Evolutionary conservation across 208 protist genomes (phyloP).

Genomic region (Trichomonas gallinae): DNA sequence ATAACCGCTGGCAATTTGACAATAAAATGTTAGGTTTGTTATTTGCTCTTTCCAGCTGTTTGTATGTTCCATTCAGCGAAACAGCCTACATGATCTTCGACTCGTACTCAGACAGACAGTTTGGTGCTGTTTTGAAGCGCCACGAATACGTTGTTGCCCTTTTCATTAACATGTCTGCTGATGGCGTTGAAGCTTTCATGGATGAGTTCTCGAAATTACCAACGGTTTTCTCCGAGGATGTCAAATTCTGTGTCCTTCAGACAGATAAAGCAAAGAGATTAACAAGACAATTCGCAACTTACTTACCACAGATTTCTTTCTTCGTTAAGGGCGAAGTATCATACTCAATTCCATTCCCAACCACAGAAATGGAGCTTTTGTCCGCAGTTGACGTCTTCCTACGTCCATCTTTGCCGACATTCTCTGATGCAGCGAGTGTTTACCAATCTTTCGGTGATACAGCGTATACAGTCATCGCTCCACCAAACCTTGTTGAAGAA

Average conservation of each 20-base stretch:
- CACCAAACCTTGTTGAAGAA: neutral
- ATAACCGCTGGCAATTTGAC: too few species aligned
- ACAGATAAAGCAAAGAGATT: neutral
- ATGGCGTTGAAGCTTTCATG: neutral
- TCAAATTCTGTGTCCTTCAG: neutral
- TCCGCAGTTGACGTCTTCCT: neutral
- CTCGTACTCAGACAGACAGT: neutral
- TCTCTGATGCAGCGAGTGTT: neutral
- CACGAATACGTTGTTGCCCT: neutral
- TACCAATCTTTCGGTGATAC: neutral
- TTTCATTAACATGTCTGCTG: neutral
- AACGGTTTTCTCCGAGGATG: neutral
- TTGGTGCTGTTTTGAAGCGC: neutral
- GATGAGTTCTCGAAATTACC: neutral
- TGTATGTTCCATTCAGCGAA: neutral
- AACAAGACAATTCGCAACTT: neutral
- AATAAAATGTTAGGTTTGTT: too few species aligned
- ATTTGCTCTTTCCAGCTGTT: too few species aligned
- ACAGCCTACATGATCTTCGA: neutral
- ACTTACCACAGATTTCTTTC: neutral
- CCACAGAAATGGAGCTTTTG: neutral
- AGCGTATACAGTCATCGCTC: neutral
- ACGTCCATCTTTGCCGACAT: neutral
- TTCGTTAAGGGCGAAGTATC: neutral
- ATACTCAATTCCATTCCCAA: neutral